phyloP scores from a whole-genome alignment of 129 eudicot species.

The Deinandra increscens region DNA sequence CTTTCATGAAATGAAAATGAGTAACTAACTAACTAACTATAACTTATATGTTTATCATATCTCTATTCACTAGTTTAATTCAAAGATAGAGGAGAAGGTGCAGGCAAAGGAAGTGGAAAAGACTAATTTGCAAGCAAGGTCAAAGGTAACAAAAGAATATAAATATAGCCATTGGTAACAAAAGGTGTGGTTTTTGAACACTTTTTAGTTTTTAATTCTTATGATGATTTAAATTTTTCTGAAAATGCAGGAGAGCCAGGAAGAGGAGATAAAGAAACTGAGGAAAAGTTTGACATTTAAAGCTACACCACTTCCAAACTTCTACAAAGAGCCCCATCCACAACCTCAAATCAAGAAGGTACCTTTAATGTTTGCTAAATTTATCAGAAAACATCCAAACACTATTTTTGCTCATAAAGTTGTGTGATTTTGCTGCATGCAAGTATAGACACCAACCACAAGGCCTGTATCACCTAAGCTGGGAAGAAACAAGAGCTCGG shows the following conservation, averaged over 20 bases:
- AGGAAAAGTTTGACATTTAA: slow-evolving; percentile 86
- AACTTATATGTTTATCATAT: neutral
- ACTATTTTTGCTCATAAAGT: neutral
- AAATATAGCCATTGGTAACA: no score
- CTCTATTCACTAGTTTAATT: slow-evolving; percentile 50
- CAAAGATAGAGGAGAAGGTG: slow-evolving; percentile 76
- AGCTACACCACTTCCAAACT: slow-evolving; percentile 88
- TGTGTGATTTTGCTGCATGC: slow-evolving; percentile 8
- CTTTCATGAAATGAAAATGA: slow-evolving; percentile 5
- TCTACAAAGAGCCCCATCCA: slow-evolving; percentile 91
- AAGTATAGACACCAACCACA: slow-evolving; percentile 63
- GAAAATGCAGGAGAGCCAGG: slow-evolving; percentile 65
- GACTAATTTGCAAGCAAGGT: slow-evolving; percentile 60
- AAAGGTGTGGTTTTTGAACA: no score
- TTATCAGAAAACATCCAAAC: neutral
- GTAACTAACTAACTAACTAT: slow-evolving; percentile 6
- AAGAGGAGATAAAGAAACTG: slow-evolving; percentile 67
- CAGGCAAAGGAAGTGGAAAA: slow-evolving; percentile 77
- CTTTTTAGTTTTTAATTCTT: neutral
- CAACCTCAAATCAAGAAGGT: slow-evolving; percentile 87
- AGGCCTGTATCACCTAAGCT: slow-evolving; percentile 82
- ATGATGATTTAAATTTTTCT: neutral
- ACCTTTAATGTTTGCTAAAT: neutral
- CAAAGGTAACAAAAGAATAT: slow-evolving; percentile 54
- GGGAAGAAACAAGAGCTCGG: slow-evolving; percentile 61